Conservation (phyloP, 2,329 filamentous ascomycete genomes). For the Penicillium sp. region DNA sequence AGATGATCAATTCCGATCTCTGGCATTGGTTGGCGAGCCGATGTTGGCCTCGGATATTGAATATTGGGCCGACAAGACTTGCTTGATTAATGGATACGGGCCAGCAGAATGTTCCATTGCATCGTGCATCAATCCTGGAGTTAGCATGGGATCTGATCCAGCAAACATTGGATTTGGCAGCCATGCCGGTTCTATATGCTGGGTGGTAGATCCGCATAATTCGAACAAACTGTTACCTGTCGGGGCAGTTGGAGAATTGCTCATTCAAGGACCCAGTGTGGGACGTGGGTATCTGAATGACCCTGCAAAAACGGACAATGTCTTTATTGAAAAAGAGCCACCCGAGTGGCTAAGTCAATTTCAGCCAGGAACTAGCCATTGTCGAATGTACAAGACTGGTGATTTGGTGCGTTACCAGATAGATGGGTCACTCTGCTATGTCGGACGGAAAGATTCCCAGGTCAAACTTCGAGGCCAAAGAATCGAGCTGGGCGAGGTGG, state of each 20-base stretch:
- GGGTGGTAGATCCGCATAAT: slow-evolving; percentile 47
- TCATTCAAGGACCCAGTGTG: slow-evolving; percentile 38
- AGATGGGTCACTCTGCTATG: slow-evolving; percentile 29
- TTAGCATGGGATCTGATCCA: slow-evolving; percentile 25
- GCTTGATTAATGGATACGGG: not conserved
- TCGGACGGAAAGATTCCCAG: slow-evolving; percentile 35
- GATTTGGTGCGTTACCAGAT: slow-evolving; percentile 30
- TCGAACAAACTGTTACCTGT: slow-evolving; percentile 42
- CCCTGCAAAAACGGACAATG: slow-evolving; percentile 29
- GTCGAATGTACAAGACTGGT: slow-evolving; percentile 34
- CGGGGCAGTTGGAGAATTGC: slow-evolving; percentile 34
- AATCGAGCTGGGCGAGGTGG: slow-evolving; percentile 40
- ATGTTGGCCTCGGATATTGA: not conserved
- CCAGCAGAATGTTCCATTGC: slow-evolving; percentile 19
- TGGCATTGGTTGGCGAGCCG: not conserved
- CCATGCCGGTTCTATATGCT: slow-evolving; percentile 37
- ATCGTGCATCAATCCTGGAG: not conserved
- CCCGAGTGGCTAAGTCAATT: slow-evolving; percentile 29
- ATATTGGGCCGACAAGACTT: not conserved
- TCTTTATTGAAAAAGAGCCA: slow-evolving; percentile 30
- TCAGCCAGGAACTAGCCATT: slow-evolving; percentile 25
- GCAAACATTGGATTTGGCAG: slow-evolving; percentile 27
- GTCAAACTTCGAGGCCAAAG: slow-evolving; percentile 41
- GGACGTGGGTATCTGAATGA: slow-evolving; percentile 46
- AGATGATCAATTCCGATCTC: not conserved